A percentile compares a stretch with the other conserved stretches of the same genome.
Evolutionary conservation across 2,329 filamentous ascomycete genomes (phyloP).

Genomic region (Fusarium veterinarium): DNA sequence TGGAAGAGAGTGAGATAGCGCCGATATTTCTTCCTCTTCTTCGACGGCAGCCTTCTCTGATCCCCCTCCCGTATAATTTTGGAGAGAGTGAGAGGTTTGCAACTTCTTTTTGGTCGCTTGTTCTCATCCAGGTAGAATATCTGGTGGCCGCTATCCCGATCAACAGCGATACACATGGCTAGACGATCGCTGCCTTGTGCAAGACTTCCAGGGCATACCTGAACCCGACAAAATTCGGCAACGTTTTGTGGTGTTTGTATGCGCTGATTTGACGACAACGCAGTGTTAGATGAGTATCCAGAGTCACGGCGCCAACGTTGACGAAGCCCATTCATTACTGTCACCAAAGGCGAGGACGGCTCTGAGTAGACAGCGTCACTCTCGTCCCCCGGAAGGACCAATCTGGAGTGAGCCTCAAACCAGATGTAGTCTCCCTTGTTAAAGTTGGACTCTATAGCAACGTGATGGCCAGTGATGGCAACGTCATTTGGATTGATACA

Average conservation of each 20-base stretch:
- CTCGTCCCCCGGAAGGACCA: not conserved
- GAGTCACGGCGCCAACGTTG: constrained; percentile 3
- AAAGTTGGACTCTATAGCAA: constrained; percentile 15
- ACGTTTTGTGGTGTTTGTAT: not conserved
- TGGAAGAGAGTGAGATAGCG: not conserved
- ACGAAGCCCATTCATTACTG: constrained; percentile 1
- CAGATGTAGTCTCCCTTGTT: constrained; percentile 8
- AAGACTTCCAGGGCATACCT: constrained; percentile 17
- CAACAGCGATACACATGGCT: constrained; percentile 17
- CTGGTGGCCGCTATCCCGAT: not conserved
- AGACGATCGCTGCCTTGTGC: not conserved
- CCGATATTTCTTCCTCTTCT: not conserved
- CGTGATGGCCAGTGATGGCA: not conserved
- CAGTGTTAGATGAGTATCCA: constrained; percentile 6
- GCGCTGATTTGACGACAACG: not conserved
- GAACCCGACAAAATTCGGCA: not conserved
- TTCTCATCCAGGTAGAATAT: constrained; percentile 10
- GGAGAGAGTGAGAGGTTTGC: not conserved
- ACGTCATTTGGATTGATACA: not conserved
- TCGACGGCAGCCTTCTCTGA: not conserved
- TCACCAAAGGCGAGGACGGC: not conserved
- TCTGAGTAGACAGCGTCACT: not conserved
- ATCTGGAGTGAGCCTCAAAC: constrained; percentile 3
- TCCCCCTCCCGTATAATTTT: constrained; percentile 1
- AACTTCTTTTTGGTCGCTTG: not conserved